Percentiles rank a stretch among this genome's conserved stretches.
Evolutionary conservation across 768 basidiomycete species (phyloP).

Genomic region (Hericium alpestre): DNA sequence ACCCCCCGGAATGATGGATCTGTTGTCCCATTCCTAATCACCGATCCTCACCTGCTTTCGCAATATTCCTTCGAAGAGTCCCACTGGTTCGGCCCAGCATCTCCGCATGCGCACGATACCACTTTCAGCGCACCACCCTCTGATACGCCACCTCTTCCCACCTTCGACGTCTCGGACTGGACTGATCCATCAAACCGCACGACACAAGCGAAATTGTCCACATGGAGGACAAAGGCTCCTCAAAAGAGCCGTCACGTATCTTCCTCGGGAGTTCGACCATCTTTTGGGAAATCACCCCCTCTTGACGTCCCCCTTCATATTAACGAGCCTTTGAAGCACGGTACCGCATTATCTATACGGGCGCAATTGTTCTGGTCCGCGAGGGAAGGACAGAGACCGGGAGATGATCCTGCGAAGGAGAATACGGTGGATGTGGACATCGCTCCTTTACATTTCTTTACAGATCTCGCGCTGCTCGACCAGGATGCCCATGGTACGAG

Average conservation of each 20-base stretch:
- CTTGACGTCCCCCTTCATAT: too few species aligned
- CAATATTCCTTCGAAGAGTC: conserved; percentile 42
- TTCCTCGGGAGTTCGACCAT: not conserved
- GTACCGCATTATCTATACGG: not conserved
- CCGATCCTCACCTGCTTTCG: conserved; percentile 52
- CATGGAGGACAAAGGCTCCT: conserved; percentile 44
- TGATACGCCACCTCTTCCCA: conserved; percentile 24
- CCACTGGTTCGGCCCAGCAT: conserved; percentile 24
- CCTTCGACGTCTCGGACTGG: conserved; percentile 56
- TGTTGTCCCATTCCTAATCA: conserved; percentile 62
- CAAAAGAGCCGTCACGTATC: conserved; percentile 3
- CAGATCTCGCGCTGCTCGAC: not conserved
- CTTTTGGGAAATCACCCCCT: too few species aligned
- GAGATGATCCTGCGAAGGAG: not conserved
- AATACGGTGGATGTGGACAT: not conserved
- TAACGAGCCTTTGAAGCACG: not conserved
- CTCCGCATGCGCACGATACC: not conserved
- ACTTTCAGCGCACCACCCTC: not conserved
- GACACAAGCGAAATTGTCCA: conserved; percentile 43
- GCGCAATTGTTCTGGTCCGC: not conserved
- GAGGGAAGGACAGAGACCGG: not conserved
- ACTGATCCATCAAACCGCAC: conserved; percentile 31
- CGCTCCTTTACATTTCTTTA: not conserved
- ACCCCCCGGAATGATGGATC: conserved; percentile 10
- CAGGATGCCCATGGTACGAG: not conserved